These are phyloP conservation scores for Phytophthora quininea DNA, from an alignment of 352 stramenopile species.

Conservation along the genomic window DNA sequence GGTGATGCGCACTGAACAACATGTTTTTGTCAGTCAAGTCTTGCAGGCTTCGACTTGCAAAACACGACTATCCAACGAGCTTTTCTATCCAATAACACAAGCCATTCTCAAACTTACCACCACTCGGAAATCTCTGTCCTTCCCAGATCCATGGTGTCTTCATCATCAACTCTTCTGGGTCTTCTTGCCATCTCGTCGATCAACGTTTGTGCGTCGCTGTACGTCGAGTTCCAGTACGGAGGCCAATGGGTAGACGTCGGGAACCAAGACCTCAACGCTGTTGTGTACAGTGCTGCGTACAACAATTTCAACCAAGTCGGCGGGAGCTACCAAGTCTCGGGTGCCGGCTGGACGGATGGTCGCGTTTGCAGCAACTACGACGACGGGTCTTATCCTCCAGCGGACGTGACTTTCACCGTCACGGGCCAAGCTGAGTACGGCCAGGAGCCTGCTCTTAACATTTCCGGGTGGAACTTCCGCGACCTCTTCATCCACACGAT, in stretches of 20 bases:
- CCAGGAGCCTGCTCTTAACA: neutral
- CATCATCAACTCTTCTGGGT: neutral
- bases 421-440: conserved; percentile 7
- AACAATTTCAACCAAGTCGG: conserved; percentile 7
- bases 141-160: neutral
- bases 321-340: neutral
- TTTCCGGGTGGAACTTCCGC: conserved; percentile 15
- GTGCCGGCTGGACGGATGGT: neutral
- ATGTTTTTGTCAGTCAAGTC: too few species aligned
- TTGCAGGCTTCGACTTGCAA: too few species aligned
- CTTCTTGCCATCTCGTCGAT: neutral
- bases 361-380: neutral
- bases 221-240: conserved; percentile 11
- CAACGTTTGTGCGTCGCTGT: neutral
- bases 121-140: too few species aligned
- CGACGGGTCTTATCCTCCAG: neutral
- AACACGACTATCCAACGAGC: too few species aligned
- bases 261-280: neutral
- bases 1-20: too few species aligned
- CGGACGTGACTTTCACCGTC: conserved; percentile 4
- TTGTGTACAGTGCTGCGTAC: conserved; percentile 8
- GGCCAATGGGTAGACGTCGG: conserved; percentile 12
- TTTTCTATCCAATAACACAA: too few species aligned
- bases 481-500: conserved; percentile 16
- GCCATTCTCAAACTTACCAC: too few species aligned